Evolutionary conservation across 2,329 filamentous ascomycete genomes (phyloP).

Genomic region (Beauveria asiatica): DNA sequence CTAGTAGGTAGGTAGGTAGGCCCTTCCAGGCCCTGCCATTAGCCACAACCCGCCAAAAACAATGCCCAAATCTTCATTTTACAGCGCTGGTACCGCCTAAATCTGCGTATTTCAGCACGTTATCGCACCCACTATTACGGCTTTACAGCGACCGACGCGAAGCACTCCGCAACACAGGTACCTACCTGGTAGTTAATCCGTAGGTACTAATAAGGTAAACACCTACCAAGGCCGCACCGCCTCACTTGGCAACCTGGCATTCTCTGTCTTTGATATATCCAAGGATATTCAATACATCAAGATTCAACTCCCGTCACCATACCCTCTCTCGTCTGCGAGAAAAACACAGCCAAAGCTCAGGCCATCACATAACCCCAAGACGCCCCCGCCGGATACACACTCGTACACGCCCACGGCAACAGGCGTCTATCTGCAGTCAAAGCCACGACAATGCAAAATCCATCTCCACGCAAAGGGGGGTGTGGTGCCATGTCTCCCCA

Average conservation of each 20-base stretch:
- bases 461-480: not conserved
- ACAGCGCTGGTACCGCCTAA: not conserved
- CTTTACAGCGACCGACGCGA: not conserved
- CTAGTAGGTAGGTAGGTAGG: not conserved
- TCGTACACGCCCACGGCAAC: not conserved
- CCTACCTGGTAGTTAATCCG: too few relatives aligned
- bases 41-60: too few relatives aligned
- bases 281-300: too few relatives aligned
- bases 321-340: too few relatives aligned
- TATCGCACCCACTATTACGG: not conserved
- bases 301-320: too few relatives aligned
- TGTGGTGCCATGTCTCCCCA: not conserved
- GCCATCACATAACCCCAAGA: not conserved
- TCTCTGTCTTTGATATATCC: too few relatives aligned
- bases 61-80: not conserved
- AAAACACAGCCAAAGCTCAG: not conserved
- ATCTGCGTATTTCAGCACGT: not conserved
- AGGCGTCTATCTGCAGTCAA: not conserved
- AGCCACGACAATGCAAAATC: constrained; percentile 6
- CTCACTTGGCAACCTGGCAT: not conserved
- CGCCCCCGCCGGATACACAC: not conserved
- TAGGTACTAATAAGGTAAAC: too few relatives aligned
- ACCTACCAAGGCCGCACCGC: not conserved
- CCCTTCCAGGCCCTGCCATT: not conserved
- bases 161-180: not conserved